These are phyloP conservation scores for Protomyces gravidus DNA, from an alignment of 1,139 yeast genomes.

Conservation along the genomic window DNA sequence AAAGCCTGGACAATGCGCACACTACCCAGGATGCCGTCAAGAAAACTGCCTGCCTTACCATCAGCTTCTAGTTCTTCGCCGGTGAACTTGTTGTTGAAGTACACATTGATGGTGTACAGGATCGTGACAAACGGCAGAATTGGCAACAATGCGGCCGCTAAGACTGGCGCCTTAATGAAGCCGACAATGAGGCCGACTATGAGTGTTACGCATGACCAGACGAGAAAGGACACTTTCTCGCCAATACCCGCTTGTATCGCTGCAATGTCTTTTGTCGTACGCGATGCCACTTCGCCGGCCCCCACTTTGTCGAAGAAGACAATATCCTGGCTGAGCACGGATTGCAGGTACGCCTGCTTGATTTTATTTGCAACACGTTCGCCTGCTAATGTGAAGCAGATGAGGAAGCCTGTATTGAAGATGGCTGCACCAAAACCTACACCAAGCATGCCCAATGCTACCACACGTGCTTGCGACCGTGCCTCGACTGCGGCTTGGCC, in stretches of 20 bases:
- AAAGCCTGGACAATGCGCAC: conserved; percentile 47
- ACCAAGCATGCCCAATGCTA: conserved; percentile 22
- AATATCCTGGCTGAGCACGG: conserved; percentile 45
- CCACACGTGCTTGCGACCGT: conserved; percentile 7
- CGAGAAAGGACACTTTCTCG: conserved; percentile 46
- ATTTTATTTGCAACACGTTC: conserved; percentile 46
- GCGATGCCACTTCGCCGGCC: conserved; percentile 46
- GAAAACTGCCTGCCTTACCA: conserved; percentile 43
- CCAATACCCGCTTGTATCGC: conserved; percentile 47
- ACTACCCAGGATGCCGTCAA: conserved; percentile 46
- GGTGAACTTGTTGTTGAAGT: conserved; percentile 39
- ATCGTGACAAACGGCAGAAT: conserved; percentile 43
- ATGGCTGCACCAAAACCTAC: conserved; percentile 36
- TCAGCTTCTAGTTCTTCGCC: conserved; percentile 39
- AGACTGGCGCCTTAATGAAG: conserved; percentile 43
- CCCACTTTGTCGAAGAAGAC: conserved; percentile 48
- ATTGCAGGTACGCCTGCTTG: conserved; percentile 43
- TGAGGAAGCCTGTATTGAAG: conserved; percentile 35
- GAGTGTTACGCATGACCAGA: conserved; percentile 44
- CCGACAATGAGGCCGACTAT: conserved; percentile 45
- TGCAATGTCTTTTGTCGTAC: conserved; percentile 47
- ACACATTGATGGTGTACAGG: conserved; percentile 36
- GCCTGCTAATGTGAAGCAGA: conserved; percentile 41
- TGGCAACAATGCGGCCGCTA: conserved; percentile 43
- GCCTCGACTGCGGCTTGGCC: conserved; percentile 15